Conservation (phyloP, 768 basidiomycete genomes). For the Cystobasidiopsis lactophilus region DNA sequence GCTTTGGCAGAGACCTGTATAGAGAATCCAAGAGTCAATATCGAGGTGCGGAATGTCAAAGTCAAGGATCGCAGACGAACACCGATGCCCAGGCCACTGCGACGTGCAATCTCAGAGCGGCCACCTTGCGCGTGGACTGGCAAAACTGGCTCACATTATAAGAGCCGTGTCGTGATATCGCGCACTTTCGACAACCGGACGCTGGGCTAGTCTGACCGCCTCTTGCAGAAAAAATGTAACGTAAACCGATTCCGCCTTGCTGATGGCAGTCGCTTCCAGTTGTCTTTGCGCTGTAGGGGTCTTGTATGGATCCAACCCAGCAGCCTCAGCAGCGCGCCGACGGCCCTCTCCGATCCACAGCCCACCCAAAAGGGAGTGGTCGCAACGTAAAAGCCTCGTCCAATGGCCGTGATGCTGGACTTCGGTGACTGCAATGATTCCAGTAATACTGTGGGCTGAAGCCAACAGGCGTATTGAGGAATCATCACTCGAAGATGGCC, state of each 20-base stretch:
- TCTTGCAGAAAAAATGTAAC: conserved; percentile 70
- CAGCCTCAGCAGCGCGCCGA: conserved; percentile 29
- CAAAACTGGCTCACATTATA: background rate
- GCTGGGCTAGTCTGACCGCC: conserved; percentile 47
- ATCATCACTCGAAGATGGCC: too few relatives aligned
- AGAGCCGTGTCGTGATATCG: too few relatives aligned
- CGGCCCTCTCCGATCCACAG: conserved; percentile 36
- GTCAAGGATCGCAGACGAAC: too few relatives aligned
- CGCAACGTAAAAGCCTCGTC: conserved; percentile 33
- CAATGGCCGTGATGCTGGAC: conserved; percentile 20
- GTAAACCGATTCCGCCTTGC: conserved; percentile 45
- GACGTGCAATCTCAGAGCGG: conserved; percentile 34
- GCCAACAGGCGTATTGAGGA: conserved; percentile 34
- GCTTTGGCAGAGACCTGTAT: conserved; percentile 53
- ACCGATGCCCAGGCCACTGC: conserved; percentile 77
- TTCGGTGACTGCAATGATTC: conserved; percentile 64
- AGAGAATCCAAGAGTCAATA: too few relatives aligned
- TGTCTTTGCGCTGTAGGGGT: background rate
- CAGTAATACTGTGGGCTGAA: conserved; percentile 48
- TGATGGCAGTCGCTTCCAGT: background rate
- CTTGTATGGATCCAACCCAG: background rate
- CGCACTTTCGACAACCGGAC: conserved; percentile 22
- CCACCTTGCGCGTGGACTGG: background rate
- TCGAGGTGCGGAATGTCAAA: too few relatives aligned
- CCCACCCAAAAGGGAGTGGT: conserved; percentile 40